A percentile compares a stretch with the other conserved stretches of the same genome.
Conservation (phyloP, 192 early-diverging fungal genomes). For the Pecoramyces ruminantium region DNA sequence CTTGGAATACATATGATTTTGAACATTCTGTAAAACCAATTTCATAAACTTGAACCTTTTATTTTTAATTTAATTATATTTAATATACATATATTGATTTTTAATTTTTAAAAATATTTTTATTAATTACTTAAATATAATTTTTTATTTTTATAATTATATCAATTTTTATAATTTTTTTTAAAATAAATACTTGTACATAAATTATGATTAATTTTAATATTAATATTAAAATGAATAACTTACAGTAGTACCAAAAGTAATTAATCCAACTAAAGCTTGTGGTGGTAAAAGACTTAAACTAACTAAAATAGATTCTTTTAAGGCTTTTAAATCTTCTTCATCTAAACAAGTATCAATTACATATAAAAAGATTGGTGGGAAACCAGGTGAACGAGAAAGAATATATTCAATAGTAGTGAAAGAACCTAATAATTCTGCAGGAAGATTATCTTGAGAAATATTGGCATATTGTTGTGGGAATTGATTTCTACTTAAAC, state of each 20-base stretch:
- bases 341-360: slow-evolving; percentile 95
- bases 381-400: slow-evolving; percentile 47
- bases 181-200: too few relatives aligned
- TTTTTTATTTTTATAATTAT: too few relatives aligned
- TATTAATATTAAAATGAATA: background rate
- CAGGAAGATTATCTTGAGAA: slow-evolving; percentile 73
- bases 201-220: too few relatives aligned
- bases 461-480: slow-evolving; percentile 96
- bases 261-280: slow-evolving; percentile 87
- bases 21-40: slow-evolving; percentile 87
- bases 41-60: slow-evolving; percentile 88
- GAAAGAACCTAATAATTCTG: slow-evolving; percentile 76
- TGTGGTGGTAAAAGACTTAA: slow-evolving; percentile 80
- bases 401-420: slow-evolving; percentile 95
- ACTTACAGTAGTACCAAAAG: slow-evolving; percentile 91
- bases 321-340: slow-evolving; percentile 86
- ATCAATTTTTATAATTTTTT: too few relatives aligned
- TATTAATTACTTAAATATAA: too few relatives aligned
- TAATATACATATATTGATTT: too few relatives aligned
- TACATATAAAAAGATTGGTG: slow-evolving; percentile 91
- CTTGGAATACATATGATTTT: slow-evolving; percentile 95
- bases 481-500: slow-evolving; percentile 88
- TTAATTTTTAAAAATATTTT: too few relatives aligned
- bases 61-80: too few relatives aligned
- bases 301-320: slow-evolving; percentile 79